These are phyloP conservation scores for Mycena vitilis DNA, from an alignment of 768 basidiomycete genomes.

Conservation along the genomic window DNA sequence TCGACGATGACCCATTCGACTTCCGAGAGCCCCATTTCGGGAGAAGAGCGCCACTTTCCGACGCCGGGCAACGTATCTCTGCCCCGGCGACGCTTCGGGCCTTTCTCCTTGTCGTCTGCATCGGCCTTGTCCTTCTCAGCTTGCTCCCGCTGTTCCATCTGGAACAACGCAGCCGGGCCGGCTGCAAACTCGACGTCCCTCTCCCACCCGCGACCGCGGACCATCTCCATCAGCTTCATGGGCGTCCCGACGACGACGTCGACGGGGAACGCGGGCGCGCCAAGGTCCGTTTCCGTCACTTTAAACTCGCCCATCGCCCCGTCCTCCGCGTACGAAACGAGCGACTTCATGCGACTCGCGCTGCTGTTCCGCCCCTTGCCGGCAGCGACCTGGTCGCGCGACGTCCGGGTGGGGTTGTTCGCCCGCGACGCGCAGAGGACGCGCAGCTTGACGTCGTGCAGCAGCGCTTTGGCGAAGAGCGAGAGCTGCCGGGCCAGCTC, in stretches of 20 bases:
- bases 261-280: conserved; percentile 43
- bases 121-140: conserved; percentile 47
- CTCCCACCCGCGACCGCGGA: conserved; percentile 68
- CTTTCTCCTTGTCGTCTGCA: conserved; percentile 39
- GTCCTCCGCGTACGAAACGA: conserved; percentile 26
- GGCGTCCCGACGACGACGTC: conserved; percentile 79
- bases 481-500: conserved; percentile 88
- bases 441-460: conserved; percentile 83
- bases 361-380: conserved; percentile 60
- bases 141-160: conserved; percentile 66
- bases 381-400: conserved; percentile 49
- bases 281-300: conserved; percentile 32
- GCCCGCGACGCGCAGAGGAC: conserved; percentile 76
- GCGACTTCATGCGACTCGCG: conserved; percentile 32
- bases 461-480: conserved; percentile 75
- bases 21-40: conserved; percentile 71
- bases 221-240: conserved; percentile 72
- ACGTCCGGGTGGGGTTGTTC: conserved; percentile 54
- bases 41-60: conserved; percentile 56
- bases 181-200: conserved; percentile 48
- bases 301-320: conserved; percentile 43
- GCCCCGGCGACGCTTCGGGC: conserved; percentile 47
- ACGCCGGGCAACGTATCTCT: conserved; percentile 51
- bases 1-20: conserved; percentile 93
- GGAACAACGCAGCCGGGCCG: conserved; percentile 72